Evolutionary conservation across 2,329 filamentous ascomycete species (phyloP), one percentile per base, ranked within the genome.

Genomic region (Fusarium xyrophilum): DNA sequence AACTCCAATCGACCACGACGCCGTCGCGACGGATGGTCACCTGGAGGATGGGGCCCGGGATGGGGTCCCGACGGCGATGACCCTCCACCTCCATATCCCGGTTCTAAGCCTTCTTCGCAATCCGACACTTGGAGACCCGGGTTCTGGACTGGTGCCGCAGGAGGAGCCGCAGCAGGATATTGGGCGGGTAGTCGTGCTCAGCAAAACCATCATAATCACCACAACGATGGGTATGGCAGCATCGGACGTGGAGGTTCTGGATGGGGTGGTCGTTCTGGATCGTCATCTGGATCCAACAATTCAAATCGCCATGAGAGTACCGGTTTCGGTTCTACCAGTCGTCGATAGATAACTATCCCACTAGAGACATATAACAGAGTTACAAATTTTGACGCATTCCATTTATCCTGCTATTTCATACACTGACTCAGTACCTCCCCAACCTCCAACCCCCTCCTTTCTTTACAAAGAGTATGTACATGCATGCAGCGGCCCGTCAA

Each of bases 111-210:
- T 10, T 71, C 67, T 21, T 71, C 67, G 23, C 63, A 63, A 39
- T 63, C 71, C 61, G 78, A 86, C 65, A 82, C 83, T 3, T 93
- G 90, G 90, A 83, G 84, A 51, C 91, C 91, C 8, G 91, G 91
- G 2, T 93, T 93, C 79, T 93, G 91, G 91, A 86, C 82, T 21
- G 91, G 91, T 23, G 79, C 87, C n/a, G 84, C 86, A 0, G 85
- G 86, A 19, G 92, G 91, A 44, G 89, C 88, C 8, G 90, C 91
- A 2, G 91, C 89, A 6, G 89, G 84, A 3, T 93, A 92, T 74
- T 76, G 85, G 60, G 88, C 89, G 9, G 87, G 87, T 0, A 85
- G 79, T 42, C 79, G 81, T n/a, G 76, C 74, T 63, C 65, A 72
- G 73, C 68, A 71, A n/a, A 39, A 59, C 35, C 77, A 67, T 69